Base-by-base conservation (phyloP, 371 early-diverging fungal species). In the Funneliformis caledonium region DNA sequence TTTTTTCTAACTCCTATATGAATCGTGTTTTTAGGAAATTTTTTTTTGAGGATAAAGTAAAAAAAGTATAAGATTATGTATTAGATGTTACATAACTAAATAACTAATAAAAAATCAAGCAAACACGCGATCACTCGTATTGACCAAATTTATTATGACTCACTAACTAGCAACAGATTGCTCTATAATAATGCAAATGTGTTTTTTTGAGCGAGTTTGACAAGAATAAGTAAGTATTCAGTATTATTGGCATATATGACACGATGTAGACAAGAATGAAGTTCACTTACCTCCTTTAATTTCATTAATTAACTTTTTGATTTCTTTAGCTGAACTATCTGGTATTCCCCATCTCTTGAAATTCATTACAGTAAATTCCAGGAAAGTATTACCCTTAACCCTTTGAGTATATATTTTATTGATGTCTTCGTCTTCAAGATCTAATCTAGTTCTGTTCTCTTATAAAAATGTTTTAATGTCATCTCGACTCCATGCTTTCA, bases 1-100 rank as follows among this genome's bases (percentile, higher is more conserved):
- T 76, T 43, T 76, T 45, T 69, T 2, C 37, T 67, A 65, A 65
- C 65, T 65, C 31, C 31, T 65, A 65, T 3, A 65, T 26, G 31
- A 65, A 65, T 65, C 31, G 31, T 65, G 65, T 65, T 26, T 65
- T 65, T 64, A 64, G 22, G 65, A 26, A 31, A 7, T 60, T 60
- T 60, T 60, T 60, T 5, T 10, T 5, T 5, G 1, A 10, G 14
- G 14, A 10, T 62, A 9, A 62, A 65, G 31, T 60, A 65, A 65
- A 11, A 65, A 65, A 65, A 65, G 65, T 11, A 65, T 11, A 65
- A 65, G 1, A 65, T 65, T 65, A 65, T 26, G 12, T 65, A 65
- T 65, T 65, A 0, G 31, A 65, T 31, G 31, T 65, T 65, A 31
- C 65, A 65, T 65, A 65, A 65, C n/a, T n/a, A n/a, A n/a, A n/a